Evolutionary conservation across 352 stramenopile species (phyloP), one percentile per base, ranked within the genome.

Genomic region (Pythium sukuiense): DNA sequence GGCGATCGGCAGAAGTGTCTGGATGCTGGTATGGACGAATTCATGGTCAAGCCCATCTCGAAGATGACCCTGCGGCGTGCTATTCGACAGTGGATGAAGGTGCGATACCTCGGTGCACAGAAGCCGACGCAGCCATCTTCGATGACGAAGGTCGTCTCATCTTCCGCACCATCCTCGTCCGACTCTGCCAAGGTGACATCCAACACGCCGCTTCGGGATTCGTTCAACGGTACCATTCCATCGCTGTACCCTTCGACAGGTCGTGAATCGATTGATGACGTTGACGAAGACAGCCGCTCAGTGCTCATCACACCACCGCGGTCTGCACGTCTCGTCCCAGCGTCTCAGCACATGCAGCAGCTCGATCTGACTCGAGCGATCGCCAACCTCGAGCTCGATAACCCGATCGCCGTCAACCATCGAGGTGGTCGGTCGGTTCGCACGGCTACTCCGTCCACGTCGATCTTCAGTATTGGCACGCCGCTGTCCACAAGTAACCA

Each of bases 21-120:
- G 4, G 87, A 93, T 49, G 79, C 80, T 16, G 87, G 87, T 20
- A 95, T 95, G 87, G 87, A 95, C 49, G 87, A 95, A 48, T 91
- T 93, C 65, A 89, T 95, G 39, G 87, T 93, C 39, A 95, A 95
- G 64, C 87, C 87, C 0, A 93, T 95, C 37, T 84, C 77, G 2
- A 92, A 94, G 64, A 67, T 73, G 6, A 74, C 80, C 14, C 59
- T 94, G 8, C 74, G 79, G 6, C 79, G 78, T 11, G 86, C 86
- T 12, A 85, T 94, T 67, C 79, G 80, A 6, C 85, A 92, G 55
- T 94, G 86, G 86, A 92, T 93, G 85, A 70, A 71, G 18, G 81
- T 94, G 39, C 82, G 84, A 26, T 39, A 29, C 24, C 61, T 67
- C 37, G 61, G 61, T 27, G 37, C 35, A 5, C 61, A 49, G 35